Base-by-base conservation (phyloP, 345 rosid genomes). In the Eucalyptus tenuipes region DNA sequence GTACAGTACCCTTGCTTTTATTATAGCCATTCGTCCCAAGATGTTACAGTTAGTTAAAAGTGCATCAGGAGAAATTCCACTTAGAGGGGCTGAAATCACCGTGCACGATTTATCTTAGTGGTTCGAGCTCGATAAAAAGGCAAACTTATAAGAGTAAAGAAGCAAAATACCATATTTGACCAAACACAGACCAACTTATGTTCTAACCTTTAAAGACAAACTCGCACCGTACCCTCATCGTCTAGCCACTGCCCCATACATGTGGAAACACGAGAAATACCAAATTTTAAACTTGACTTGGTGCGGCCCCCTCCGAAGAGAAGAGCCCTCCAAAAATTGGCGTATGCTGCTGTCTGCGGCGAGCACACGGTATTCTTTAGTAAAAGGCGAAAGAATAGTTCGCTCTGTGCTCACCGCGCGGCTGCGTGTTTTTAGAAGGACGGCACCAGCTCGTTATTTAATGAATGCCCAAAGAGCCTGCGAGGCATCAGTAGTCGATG, bases 331-430 rank as follows among this genome's bases (percentile, higher is more conserved):
- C 55, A 85, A 89, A 89, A 89, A 89, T 85, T 4, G 48, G 88
- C 88, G 89, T 92, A 92, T 89, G 92, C 92, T 91, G 85, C 84
- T 87, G 0, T 71, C 1, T 61, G 89, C 91, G 55, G 68, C 91
- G 88, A n/a, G 89, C 91, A 90, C 93, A 93, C 93, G 91, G 91
- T 91, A 89, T 89, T 93, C 93, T 92, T 92, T 93, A 92, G 93
- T 91, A 93, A 90, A 93, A 93, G 93, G 94, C 93, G 93, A 93
- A 90, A 91, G 93, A 93, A 92, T 92, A 92, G 93, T 92, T 91
- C 91, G 93, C 93, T 92, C 1, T 93, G 94, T 89, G 90, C 91
- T 84, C 91, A 88, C 86, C 68, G 89, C 92, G 64, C 82, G 92
- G 91, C 92, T 91, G 92, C 91, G 87, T 89, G n/a, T 1, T 0